Evolutionary conservation across 2,329 filamentous ascomycete species (phyloP).

Genomic region (Immersiporthe knoxdaviesiana): DNA sequence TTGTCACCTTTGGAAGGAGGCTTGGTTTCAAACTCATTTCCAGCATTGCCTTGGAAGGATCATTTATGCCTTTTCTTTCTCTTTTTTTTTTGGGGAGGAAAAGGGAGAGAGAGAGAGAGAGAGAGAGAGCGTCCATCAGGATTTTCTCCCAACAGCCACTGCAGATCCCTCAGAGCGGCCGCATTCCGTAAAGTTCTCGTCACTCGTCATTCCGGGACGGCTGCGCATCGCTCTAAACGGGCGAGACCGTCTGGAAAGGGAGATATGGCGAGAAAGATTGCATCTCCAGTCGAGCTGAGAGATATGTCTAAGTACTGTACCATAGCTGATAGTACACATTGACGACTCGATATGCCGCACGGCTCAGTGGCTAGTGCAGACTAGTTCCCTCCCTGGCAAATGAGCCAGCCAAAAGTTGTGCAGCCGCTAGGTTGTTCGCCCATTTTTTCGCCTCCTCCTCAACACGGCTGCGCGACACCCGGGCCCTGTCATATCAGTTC

Average conservation of each 20-base stretch:
- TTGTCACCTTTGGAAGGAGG: constrained; percentile 9
- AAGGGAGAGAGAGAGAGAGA: no score
- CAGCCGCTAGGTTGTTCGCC: not conserved
- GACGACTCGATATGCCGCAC: not conserved
- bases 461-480: not conserved
- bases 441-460: constrained; percentile 10
- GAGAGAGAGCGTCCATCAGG: not conserved
- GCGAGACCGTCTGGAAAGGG: constrained; percentile 3
- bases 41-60: not conserved
- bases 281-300: not conserved
- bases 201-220: constrained; percentile 6
- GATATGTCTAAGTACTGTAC: no score
- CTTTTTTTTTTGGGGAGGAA: not conserved
- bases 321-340: no score
- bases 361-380: not conserved
- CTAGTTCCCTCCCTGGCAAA: not conserved
- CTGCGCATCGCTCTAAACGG: not conserved
- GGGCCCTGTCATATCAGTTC: no score
- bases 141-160: not conserved
- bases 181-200: constrained; percentile 22
- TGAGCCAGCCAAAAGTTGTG: not conserved
- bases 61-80: not conserved
- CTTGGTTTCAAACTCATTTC: not conserved
- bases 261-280: constrained; percentile 1
- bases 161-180: not conserved